A percentile compares a stretch with the other conserved stretches of the same genome.
These are phyloP conservation scores for Samsoniella hepiali DNA, from an alignment of 2,329 filamentous ascomycete species.

Conservation along the genomic window DNA sequence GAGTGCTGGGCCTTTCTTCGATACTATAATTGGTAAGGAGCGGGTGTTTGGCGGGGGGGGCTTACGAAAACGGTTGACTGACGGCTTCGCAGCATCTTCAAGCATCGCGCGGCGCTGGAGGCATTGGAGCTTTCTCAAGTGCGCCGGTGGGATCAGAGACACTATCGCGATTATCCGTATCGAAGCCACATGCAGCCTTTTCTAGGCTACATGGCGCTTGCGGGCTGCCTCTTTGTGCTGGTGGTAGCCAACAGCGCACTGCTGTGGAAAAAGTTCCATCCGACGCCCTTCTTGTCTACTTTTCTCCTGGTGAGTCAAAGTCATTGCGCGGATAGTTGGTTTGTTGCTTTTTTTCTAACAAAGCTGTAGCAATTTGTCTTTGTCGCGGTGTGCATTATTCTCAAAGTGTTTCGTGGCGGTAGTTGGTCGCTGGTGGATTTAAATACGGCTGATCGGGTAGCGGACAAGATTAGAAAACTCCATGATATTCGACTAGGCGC, in stretches of 20 bases:
- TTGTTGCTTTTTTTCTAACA: neutral
- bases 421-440: constrained; percentile 10
- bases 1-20: constrained; percentile 40
- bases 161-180: constrained; percentile 35
- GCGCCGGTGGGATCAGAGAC: constrained; percentile 25
- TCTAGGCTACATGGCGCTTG: constrained; percentile 34
- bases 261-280: constrained; percentile 36
- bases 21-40: constrained; percentile 34
- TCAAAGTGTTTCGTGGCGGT: constrained; percentile 2
- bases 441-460: neutral
- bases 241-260: constrained; percentile 33
- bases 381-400: neutral
- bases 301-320: constrained; percentile 35
- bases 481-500: constrained; percentile 10
- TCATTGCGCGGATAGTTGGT: neutral
- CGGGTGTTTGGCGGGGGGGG: neutral
- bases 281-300: constrained; percentile 34
- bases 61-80: neutral
- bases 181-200: constrained; percentile 38
- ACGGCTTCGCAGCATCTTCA: constrained; percentile 23
- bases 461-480: constrained; percentile 10
- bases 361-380: constrained; percentile 8
- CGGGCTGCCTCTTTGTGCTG: constrained; percentile 35
- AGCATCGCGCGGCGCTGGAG: constrained; percentile 25
- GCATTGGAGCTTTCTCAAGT: constrained; percentile 26